Base-by-base conservation (phyloP, 2,329 filamentous ascomycete species). In the Ophiostoma australiae region DNA sequence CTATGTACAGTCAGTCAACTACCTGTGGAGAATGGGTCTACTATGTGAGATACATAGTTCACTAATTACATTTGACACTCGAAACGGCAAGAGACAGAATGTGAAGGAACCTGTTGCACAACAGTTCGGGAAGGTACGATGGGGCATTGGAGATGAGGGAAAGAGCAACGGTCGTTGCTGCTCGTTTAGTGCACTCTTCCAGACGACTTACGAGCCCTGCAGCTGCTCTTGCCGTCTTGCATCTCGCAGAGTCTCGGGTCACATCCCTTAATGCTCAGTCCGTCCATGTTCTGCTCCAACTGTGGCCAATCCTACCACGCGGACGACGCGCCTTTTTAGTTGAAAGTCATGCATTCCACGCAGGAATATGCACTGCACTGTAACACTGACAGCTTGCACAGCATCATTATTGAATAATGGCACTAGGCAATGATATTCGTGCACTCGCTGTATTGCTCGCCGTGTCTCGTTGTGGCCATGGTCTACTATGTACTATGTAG, bases 341-440 rank as follows among this genome's bases (percentile, higher is more conserved):
- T 58, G 5, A 27, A 58, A 17, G 52, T 58, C 52, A 58, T 58
- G 52, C 52, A 27, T 27, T 58, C 7, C 20, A 31, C 52, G 52
- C 52, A 27, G 23, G 8, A 58, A 63, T 31, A 13, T 63, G 58
- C 61, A 65, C 65, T 67, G 65, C 65, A 67, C 66, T 67, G 37
- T 39, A 31, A 67, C 66, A 44, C 23, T 67, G 66, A 67, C 66
- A 67, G 66, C 66, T 48, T 41, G 66, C n/a, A 41, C 66, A 48
- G 8, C 66, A 67, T 23, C 5, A 17, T 33, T 63, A 58, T 58
- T 58, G 52, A n/a, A 10, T 23, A 58, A 10, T 27, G 52, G 52
- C 23, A n/a, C 6, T 27, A 27, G 52, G 48, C 48, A 52, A 58
- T 27, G 52, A 23, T 58, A 27, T 15, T 63, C 27, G 58, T 17